These are phyloP conservation scores for Sugiyamaella americana DNA, from an alignment of 805 yeast genomes.

Conservation along the genomic window DNA sequence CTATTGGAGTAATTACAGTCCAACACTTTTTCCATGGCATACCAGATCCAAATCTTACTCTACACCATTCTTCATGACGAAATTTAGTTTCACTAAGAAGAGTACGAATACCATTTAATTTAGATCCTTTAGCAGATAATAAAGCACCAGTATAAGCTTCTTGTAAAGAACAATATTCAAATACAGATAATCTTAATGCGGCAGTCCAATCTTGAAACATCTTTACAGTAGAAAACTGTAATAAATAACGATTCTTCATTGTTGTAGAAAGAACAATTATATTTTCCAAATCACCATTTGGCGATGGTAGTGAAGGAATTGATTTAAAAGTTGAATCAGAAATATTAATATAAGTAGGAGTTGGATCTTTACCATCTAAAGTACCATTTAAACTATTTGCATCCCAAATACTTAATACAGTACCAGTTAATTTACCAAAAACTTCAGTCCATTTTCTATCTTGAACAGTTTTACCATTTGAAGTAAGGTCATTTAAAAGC, in stretches of 20 bases:
- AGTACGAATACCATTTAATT: conserved; percentile 79
- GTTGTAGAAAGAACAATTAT: conserved; percentile 90
- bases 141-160: conserved; percentile 96
- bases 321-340: conserved; percentile 85
- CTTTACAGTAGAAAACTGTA: conserved; percentile 66
- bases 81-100: conserved; percentile 79
- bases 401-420: conserved; percentile 90
- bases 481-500: conserved; percentile 34
- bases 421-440: conserved; percentile 85
- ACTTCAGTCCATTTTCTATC: conserved; percentile 88
- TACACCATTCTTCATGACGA: conserved; percentile 89
- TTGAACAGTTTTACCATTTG: conserved; percentile 72
- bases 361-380: conserved; percentile 50
- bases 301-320: conserved; percentile 54
- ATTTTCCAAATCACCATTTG: conserved; percentile 62
- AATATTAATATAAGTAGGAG: conserved; percentile 81
- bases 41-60: conserved; percentile 92
- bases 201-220: conserved; percentile 73
- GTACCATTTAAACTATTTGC: conserved; percentile 45
- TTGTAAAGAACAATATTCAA: conserved; percentile 77
- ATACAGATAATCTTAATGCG: conserved; percentile 72
- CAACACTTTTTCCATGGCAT: conserved; percentile 97
- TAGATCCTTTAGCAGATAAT: conserved; percentile 83
- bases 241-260: conserved; percentile 74
- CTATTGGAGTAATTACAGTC: conserved; percentile 66